Evolutionary conservation across 257 asterid species (phyloP), one percentile per base, ranked within the genome.

Genomic region (Gynochthodes officinalis): DNA sequence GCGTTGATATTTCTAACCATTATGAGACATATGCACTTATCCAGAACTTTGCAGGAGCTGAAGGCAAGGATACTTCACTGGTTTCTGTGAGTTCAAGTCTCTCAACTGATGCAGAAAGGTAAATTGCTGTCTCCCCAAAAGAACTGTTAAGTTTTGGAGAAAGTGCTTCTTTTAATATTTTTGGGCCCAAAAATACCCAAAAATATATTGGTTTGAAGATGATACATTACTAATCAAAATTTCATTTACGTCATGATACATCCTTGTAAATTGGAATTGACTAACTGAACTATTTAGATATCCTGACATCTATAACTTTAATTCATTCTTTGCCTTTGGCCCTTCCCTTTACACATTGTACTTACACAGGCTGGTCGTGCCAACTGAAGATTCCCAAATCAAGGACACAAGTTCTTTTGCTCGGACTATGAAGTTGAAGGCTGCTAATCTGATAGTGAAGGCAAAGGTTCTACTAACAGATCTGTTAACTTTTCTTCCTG

Each of bases 91-190:
- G 84, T 70, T 77, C 91, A 72, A 79, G 69, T 76, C 82, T 86
- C 55, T 70, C 88, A 28, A 84, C 79, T 67, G 95, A 87, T 64
- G 75, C 72, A 73, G 96, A 90, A 84, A 89, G 97, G 98, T 93
- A 86, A 27, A 54, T 13, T 60, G 54, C 75, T 15, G 52, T 44
- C 59, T 39, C 4, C 12, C 21, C 19, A n/a, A 30, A 27, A 27
- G 35, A 30, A 30, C 14, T 65, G 18, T 32, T 9, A 42, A 23
- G 40, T 61, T 61, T 21, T 5, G 4, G 23, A n/a, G 11, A 6
- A 63, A 28, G 32, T 28, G 32, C 9, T 19, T 37, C 25, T 63
- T 19, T 63, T 10, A 10, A 44, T 33, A 33, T 21, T 32, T 68
- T 11, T 32, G 7, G 61, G 11, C 46, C 13, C 25, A 3, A 10